phyloP scores from a whole-genome alignment of 768 basidiomycete species.

The Chalciporus piperatus region DNA sequence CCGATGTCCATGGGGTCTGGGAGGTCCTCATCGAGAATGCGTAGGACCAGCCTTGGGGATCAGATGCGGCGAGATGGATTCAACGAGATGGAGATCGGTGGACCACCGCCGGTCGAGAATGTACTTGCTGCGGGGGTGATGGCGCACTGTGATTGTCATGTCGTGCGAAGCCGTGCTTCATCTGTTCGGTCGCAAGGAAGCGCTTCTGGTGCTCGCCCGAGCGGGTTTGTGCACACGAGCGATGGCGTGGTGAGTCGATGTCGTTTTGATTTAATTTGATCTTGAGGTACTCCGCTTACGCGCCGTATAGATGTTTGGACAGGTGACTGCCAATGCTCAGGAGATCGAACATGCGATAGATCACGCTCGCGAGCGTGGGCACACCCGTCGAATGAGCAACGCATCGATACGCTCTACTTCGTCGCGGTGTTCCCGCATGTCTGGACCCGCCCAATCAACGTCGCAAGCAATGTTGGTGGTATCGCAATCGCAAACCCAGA shows the following conservation, averaged over 20 bases:
- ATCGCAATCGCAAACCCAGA: conserved; percentile 15
- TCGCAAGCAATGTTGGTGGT: conserved; percentile 17
- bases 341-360: not conserved
- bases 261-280: not conserved
- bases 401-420: conserved; percentile 14
- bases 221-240: not conserved
- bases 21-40: not conserved
- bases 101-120: not conserved
- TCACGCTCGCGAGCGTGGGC: not conserved
- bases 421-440: conserved; percentile 21
- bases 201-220: not conserved
- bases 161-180: not conserved
- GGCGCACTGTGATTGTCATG: not conserved
- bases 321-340: not conserved
- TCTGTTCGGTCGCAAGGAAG: not conserved
- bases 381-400: conserved; percentile 18
- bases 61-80: not conserved
- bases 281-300: not conserved
- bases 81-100: conserved; percentile 3
- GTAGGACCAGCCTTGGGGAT: not conserved
- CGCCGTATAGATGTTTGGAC: conserved; percentile 1
- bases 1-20: conserved; percentile 2
- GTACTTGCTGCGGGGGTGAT: not conserved
- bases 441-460: conserved; percentile 18
- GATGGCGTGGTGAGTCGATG: conserved; percentile 8